A percentile compares a stretch with the other conserved stretches of the same genome.
phyloP scores from a whole-genome alignment of 495 filamentous ascomycete genomes.

The Letharia columbiana region DNA sequence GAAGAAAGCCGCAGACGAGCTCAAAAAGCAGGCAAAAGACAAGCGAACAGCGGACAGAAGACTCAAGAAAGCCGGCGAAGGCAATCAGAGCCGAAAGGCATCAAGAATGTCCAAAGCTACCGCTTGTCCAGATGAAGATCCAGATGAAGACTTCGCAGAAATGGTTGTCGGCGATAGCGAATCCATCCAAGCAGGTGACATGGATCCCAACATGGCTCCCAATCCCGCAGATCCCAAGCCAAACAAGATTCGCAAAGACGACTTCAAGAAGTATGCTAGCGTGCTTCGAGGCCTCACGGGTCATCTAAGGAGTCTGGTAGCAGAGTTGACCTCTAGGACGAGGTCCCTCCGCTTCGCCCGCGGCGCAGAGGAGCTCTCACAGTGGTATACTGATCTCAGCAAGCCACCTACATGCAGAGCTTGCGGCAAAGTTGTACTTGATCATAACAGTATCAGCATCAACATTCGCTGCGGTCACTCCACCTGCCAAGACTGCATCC shows the following conservation, averaged over 20 bases:
- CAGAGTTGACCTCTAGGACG: neutral
- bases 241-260: neutral
- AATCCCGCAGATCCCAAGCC: neutral
- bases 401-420: neutral
- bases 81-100: neutral
- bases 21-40: neutral
- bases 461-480: constrained; percentile 45
- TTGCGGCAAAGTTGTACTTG: neutral
- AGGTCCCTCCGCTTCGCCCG: neutral
- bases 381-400: neutral
- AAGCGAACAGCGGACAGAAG: neutral
- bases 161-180: neutral
- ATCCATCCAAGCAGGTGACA: neutral
- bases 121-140: neutral
- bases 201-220: neutral
- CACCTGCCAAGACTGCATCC: constrained; percentile 37
- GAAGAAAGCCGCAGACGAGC: neutral
- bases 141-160: neutral
- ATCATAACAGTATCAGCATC: constrained; percentile 28
- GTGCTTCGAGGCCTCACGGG: neutral
- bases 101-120: neutral
- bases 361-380: neutral
- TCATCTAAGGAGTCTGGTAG: neutral
- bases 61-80: neutral
- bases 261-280: neutral